These are phyloP conservation scores for Puccinia brachypodii DNA, from an alignment of 1,284 basidiomycete species.

Conservation along the genomic window DNA sequence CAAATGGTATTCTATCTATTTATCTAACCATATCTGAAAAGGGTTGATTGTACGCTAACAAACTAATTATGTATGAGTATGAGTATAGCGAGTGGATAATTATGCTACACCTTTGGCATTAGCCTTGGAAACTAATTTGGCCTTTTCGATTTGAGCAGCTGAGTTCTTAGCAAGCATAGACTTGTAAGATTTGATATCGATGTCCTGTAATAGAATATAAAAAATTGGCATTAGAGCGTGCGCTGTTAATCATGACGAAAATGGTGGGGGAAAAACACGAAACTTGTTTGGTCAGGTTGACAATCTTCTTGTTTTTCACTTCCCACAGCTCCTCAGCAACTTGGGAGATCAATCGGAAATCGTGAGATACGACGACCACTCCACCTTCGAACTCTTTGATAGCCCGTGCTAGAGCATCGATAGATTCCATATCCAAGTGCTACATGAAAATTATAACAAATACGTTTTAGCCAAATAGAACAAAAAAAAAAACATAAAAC, in stretches of 20 bases:
- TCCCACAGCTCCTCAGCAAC: conserved; percentile 98
- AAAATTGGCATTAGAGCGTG: not conserved
- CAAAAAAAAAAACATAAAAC: too few species aligned
- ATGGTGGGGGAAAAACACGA: conserved; percentile 53
- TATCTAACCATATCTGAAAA: too few species aligned
- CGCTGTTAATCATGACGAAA: not conserved
- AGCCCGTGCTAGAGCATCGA: conserved; percentile 87
- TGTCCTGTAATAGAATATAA: conserved; percentile 15
- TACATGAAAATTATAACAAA: not conserved
- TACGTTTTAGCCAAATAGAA: conserved; percentile 5
- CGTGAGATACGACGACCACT: conserved; percentile 95
- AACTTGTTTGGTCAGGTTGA: conserved; percentile 83
- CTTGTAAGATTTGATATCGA: conserved; percentile 89
- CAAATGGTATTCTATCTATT: not conserved
- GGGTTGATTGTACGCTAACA: not conserved
- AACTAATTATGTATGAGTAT: too few species aligned
- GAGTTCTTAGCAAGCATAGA: conserved; percentile 62
- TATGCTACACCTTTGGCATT: conserved; percentile 58
- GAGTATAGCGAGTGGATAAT: conserved; percentile 27
- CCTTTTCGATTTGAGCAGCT: conserved; percentile 76
- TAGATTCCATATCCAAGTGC: conserved; percentile 78
- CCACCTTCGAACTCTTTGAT: conserved; percentile 98
- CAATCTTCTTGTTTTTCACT: conserved; percentile 89
- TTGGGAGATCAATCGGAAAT: conserved; percentile 93
- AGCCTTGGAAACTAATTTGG: conserved; percentile 82